Evolutionary conservation across 495 filamentous ascomycete genomes (phyloP), one percentile per base, ranked within the genome.

Genomic region (Venustampulla echinocandica): DNA sequence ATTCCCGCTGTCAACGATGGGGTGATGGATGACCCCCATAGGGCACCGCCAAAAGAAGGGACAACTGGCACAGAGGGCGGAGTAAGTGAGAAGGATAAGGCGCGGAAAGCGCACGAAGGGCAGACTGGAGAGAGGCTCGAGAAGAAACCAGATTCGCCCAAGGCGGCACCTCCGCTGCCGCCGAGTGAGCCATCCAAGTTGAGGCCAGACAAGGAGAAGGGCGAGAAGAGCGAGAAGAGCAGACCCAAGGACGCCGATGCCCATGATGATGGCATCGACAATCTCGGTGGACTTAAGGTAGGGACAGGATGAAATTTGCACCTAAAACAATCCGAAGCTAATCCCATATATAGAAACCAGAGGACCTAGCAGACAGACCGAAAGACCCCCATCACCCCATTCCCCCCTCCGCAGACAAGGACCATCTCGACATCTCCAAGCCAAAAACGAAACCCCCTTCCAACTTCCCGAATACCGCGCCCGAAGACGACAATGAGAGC

Each of bases 21-120:
- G 11, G 89, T 95, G 15, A 95, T 95, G 89, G 82, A 92, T 56
- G 87, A 95, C 61, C 83, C 80, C 34, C 66, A 84, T 57, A 71
- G 87, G 40, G 57, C 66, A 13, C 74, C 77, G 23, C 85, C 88
- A 7, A 90, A 87, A 58, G 73, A 85, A 57, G 89, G 89, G 19
- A 90, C 87, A 33, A 84, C 85, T 10, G 89, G 89, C 9, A 92
- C 85, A 0, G 85, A 86, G 54, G 87, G 87, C 20, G 88, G 89
- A 17, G 83, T 94, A 15, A 85, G 81, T 46, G 84, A 85, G 58
- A 94, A 94, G 66, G 75, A 78, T 39, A 87, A 83, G 61, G 81
- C 80, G 30, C 71, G 74, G 18, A 80, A 80, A 44, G 69, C 69
- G 36, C 66, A 76, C 44, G 75, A 81, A 51, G 71, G 68, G 22